phyloP scores from a whole-genome alignment of 208 protist genomes.

The Trypanosoma platydactyli region DNA sequence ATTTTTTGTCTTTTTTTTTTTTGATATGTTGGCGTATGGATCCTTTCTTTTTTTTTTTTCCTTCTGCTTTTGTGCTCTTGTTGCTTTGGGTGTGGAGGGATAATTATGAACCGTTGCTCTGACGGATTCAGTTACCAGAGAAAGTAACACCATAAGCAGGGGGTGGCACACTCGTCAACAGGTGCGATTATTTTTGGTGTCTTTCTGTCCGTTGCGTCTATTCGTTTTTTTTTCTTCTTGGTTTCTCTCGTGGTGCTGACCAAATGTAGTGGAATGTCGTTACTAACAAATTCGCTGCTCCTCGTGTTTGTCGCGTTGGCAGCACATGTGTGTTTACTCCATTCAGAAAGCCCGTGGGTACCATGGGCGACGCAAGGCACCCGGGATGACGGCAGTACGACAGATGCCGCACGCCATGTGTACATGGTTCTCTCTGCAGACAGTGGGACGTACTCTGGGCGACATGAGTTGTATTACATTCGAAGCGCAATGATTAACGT shows the following conservation, averaged over 20 bases:
- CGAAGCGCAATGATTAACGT: slow-evolving; percentile 44
- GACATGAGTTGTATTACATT: slow-evolving; percentile 55
- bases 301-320: neutral
- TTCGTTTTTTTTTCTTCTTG: no score
- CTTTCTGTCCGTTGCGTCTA: neutral
- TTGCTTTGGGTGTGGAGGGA: neutral
- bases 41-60: slow-evolving; percentile 12
- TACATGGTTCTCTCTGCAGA: slow-evolving; percentile 61
- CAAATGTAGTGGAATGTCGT: no score
- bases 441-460: slow-evolving; percentile 56
- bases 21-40: neutral
- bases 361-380: neutral
- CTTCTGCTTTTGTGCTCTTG: slow-evolving; percentile 18
- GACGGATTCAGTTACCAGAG: no score
- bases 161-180: neutral
- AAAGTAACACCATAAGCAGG: no score
- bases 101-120: neutral
- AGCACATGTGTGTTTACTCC: neutral
- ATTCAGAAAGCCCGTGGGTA: neutral
- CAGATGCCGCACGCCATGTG: slow-evolving; percentile 4
- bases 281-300: neutral
- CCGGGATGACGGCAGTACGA: neutral
- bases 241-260: no score
- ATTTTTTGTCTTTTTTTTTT: slow-evolving; percentile 10
- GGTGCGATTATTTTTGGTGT: neutral